Evolutionary conservation across 257 asterid genomes (phyloP).

Genomic region (Solanum neorickii): DNA sequence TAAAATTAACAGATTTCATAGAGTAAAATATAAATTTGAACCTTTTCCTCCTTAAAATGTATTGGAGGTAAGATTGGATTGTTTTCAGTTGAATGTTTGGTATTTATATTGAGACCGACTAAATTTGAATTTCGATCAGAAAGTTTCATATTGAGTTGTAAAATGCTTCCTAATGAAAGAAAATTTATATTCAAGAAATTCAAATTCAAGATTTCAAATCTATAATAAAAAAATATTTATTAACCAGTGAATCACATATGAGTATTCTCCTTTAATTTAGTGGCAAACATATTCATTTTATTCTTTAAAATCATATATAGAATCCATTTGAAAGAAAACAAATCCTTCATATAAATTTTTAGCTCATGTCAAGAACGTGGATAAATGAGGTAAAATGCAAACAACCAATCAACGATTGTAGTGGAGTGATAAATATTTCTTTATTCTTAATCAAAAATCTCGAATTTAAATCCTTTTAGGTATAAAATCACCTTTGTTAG

Average conservation of each 20-base stretch:
- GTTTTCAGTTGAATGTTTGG: rapidly evolving
- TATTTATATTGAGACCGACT: neutral
- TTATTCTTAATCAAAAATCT: rapidly evolving
- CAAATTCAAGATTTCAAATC: rapidly evolving
- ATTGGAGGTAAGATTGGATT: neutral
- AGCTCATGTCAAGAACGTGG: neutral
- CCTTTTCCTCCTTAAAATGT: neutral
- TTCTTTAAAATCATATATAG: neutral
- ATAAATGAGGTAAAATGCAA: neutral
- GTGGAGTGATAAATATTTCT: rapidly evolving
- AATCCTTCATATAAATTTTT: neutral
- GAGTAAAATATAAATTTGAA: neutral
- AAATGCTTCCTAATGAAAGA: neutral
- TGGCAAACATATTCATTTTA: neutral
- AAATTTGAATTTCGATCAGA: rapidly evolving
- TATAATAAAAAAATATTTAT: neutral
- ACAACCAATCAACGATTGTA: rapidly evolving
- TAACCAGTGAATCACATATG: neutral
- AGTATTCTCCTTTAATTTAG: neutral
- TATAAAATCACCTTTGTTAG: too few relatives aligned
- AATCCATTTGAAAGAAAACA: neutral
- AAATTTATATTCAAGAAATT: rapidly evolving
- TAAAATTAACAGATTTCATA: neutral
- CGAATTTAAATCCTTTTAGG: too few relatives aligned
- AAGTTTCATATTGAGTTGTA: rapidly evolving